These are phyloP conservation scores for Quercus rubra DNA, from an alignment of 306 rosid species.

Conservation along the genomic window DNA sequence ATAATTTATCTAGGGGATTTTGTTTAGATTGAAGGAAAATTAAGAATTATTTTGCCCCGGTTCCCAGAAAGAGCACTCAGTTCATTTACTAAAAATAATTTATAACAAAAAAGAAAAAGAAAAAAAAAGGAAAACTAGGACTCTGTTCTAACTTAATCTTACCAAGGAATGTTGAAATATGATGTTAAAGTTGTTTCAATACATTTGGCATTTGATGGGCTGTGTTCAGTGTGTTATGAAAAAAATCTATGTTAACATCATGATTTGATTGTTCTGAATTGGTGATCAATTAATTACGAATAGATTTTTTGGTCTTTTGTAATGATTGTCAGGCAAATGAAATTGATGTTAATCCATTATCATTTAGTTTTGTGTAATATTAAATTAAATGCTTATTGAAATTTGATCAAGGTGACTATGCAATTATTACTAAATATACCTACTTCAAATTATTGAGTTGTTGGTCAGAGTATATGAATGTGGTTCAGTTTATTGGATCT, in stretches of 20 bases:
- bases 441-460: neutral
- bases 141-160: neutral
- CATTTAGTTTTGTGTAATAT: neutral
- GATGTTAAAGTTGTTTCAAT: neutral
- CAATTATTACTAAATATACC: neutral
- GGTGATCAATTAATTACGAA: neutral
- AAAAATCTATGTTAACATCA: neutral
- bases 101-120: too few relatives aligned
- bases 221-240: neutral
- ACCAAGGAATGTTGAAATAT: neutral
- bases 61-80: neutral
- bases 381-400: neutral
- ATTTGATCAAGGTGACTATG: neutral
- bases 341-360: neutral
- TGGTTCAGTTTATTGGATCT: constrained; percentile 14
- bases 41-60: neutral
- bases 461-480: neutral
- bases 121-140: neutral
- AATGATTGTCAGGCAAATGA: neutral
- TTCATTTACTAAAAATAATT: neutral
- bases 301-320: neutral
- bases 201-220: neutral
- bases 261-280: neutral
- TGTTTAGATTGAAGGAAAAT: constrained; percentile 11
- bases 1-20: neutral